Evolutionary conservation across 192 early-diverging fungal genomes (phyloP), one percentile per base, ranked within the genome.

Genomic region (Backusella tuberculispora): DNA sequence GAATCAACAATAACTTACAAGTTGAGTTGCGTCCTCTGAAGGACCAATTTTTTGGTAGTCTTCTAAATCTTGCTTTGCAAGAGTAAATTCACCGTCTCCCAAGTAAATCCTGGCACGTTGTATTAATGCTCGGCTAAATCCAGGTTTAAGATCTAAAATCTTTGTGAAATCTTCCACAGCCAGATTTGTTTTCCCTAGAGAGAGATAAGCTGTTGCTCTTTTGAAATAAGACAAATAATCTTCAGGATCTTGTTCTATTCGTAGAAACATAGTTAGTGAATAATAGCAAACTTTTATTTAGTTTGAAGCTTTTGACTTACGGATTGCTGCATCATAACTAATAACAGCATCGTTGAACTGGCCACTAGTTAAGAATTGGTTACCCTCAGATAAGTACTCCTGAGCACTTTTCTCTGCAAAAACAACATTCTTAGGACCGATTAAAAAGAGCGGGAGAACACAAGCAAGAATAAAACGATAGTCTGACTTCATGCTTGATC

Each of bases 211-310:
- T 17, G 92, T 90, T 3, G 96, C 97, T 56, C 96, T 87, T 77
- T 92, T 90, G 76, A 92, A 97, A 83, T 92, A 94, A 24, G 91
- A 92, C 21, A 95, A 77, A 72, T 97, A 94, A 85, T 95, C 92
- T 50, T 85, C 80, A 24, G 94, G 92, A 73, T 99, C 95, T 56
- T 81, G 78, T 41, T 83, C 93, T 85, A 86, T 34, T 42, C 15
- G 24, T 29, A 43, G 37, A 44, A 21, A 37, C 26, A 41, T 10
- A 19, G 24, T 41, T 38, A 34, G 44, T 26, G 14, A 29, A 66
- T 46, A 21, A 21, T 42, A 47, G 69, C 17, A 65, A 67, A 34
- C 6, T 9, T 29, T 42, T 10, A 71, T 12, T 19, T 34, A 2
- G 26, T 63, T 74, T 6, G 15, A 38, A 29, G 21, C 53, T 26